Evolutionary conservation across 2,329 filamentous ascomycete species (phyloP).

Genomic region (Ophiocordyceps polyrhachis-furcata): DNA sequence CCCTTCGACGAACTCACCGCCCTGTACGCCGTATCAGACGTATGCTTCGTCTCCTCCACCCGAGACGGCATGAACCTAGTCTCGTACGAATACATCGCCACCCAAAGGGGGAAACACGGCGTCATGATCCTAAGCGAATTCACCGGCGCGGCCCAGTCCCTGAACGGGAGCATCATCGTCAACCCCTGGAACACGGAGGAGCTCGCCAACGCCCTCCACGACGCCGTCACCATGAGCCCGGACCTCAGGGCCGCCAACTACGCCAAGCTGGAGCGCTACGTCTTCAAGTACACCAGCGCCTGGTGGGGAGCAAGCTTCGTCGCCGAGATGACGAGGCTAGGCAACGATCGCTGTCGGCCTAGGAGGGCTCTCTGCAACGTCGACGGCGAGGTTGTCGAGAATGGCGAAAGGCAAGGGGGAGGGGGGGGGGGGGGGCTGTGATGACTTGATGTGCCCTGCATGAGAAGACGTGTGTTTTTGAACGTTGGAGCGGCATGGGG

Average conservation of each 20-base stretch:
- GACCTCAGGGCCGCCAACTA: slow-evolving; percentile 78
- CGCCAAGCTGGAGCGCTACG: slow-evolving; percentile 81
- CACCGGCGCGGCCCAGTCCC: slow-evolving; percentile 80
- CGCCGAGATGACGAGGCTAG: slow-evolving; percentile 49
- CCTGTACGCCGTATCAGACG: slow-evolving; percentile 80
- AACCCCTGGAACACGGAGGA: slow-evolving; percentile 99
- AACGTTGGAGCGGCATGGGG: no score
- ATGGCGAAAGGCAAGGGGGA: background rate
- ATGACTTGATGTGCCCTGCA: no score
- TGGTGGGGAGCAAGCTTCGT: slow-evolving; percentile 97
- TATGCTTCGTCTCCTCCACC: slow-evolving; percentile 85
- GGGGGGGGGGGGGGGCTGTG: background rate
- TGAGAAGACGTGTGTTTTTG: no score
- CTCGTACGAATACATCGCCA: slow-evolving; percentile 94
- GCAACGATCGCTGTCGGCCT: slow-evolving; percentile 16
- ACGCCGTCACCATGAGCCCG: slow-evolving; percentile 89
- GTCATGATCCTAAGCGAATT: slow-evolving; percentile 94
- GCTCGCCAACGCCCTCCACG: slow-evolving; percentile 78
- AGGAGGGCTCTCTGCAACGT: slow-evolving; percentile 21
- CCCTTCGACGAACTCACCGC: slow-evolving; percentile 88
- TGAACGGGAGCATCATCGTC: slow-evolving; percentile 85
- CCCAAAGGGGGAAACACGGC: slow-evolving; percentile 76
- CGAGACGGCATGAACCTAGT: slow-evolving; percentile 98
- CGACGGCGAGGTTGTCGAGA: slow-evolving; percentile 18
- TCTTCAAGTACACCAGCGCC: slow-evolving; percentile 92